phyloP scores from a whole-genome alignment of 2,329 filamentous ascomycete species.

The Ophiosphaerella korrae region DNA sequence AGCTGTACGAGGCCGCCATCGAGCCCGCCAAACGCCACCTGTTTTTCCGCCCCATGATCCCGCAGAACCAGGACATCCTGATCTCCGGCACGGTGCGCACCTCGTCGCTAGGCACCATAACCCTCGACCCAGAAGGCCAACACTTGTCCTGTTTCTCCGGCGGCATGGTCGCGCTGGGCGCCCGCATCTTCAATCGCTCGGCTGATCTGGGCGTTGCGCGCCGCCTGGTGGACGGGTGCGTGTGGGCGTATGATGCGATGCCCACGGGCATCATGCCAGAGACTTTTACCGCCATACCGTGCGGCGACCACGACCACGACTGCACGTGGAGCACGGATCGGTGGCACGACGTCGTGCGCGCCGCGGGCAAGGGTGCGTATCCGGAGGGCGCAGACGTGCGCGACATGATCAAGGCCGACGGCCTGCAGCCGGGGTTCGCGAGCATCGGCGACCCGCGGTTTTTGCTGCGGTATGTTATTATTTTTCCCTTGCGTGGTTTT shows the following conservation, averaged over 20 bases:
- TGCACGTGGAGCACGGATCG: constrained; percentile 52
- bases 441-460: constrained; percentile 47
- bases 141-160: constrained; percentile 62
- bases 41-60: constrained; percentile 77
- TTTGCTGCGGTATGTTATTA: constrained; percentile 45
- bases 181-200: constrained; percentile 57
- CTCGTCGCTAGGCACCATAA: constrained; percentile 51
- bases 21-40: constrained; percentile 73
- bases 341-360: constrained; percentile 49
- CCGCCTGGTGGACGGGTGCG: constrained; percentile 60
- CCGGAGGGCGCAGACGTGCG: constrained; percentile 21
- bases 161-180: constrained; percentile 61
- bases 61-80: constrained; percentile 70
- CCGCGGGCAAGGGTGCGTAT: constrained; percentile 13
- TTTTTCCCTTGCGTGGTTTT: not conserved
- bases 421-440: constrained; percentile 49
- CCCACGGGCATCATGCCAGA: constrained; percentile 62
- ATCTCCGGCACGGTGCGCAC: constrained; percentile 65
- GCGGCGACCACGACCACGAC: constrained; percentile 45
- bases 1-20: constrained; percentile 71
- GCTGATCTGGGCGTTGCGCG: constrained; percentile 56
- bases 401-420: constrained; percentile 45
- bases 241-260: constrained; percentile 59
- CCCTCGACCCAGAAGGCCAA: constrained; percentile 52
- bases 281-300: constrained; percentile 50